Evolutionary conservation across 2,329 filamentous ascomycete species (phyloP).

Genomic region (Calonectria crousiana): DNA sequence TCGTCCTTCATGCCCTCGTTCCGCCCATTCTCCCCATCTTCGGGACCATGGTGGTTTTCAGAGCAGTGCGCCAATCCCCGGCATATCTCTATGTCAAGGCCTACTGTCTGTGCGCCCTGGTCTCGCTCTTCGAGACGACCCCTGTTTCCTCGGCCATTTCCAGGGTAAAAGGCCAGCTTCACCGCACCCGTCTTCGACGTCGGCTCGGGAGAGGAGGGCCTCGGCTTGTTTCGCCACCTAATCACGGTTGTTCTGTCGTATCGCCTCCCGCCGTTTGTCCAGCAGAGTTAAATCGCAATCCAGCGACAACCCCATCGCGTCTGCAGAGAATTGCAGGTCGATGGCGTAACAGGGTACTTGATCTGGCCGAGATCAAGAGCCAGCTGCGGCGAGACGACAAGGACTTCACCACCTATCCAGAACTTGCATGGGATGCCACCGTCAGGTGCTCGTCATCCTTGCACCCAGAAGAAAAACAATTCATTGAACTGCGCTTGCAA

Average conservation of each 20-base stretch:
- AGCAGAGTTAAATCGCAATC: background rate
- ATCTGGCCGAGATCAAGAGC: slow-evolving; percentile 31
- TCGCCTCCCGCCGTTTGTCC: background rate
- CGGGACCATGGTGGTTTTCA: slow-evolving; percentile 38
- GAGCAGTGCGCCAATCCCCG: slow-evolving; percentile 37
- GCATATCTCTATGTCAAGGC: slow-evolving; percentile 40
- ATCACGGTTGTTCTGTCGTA: background rate
- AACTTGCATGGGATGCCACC: slow-evolving; percentile 35
- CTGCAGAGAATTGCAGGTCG: background rate
- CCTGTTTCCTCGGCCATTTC: slow-evolving; percentile 33
- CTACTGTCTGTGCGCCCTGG: slow-evolving; percentile 38
- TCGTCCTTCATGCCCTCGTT: background rate
- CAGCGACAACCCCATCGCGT: background rate
- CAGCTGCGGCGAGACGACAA: slow-evolving; percentile 25
- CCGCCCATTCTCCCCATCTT: background rate
- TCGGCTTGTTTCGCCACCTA: background rate
- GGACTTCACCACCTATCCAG: slow-evolving; percentile 32
- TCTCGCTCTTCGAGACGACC: slow-evolving; percentile 37
- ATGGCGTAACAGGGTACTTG: slow-evolving; percentile 34
- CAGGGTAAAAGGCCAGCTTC: slow-evolving; percentile 17
- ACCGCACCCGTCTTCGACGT: background rate
- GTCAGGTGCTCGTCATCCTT: slow-evolving; percentile 31
- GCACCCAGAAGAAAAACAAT: slow-evolving; percentile 24
- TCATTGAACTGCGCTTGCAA: slow-evolving; percentile 28
- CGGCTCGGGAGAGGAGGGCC: background rate